Base-by-base conservation (phyloP, 768 basidiomycete genomes). In the Lactarius sp. region DNA sequence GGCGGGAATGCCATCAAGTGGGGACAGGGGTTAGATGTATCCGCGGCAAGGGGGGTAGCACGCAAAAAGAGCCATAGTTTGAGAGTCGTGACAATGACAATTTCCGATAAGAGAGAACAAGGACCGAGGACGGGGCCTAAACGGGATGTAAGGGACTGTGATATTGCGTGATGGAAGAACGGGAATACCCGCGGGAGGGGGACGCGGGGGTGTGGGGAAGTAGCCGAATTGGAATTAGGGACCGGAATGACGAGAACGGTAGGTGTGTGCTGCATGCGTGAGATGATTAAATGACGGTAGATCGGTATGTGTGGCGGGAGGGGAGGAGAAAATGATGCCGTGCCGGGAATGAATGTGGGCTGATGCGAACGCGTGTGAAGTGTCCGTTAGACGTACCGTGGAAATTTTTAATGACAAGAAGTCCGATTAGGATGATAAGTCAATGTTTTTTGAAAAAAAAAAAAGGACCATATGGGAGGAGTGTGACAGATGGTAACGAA, bases 131-230 rank as follows among this genome's bases (percentile, higher is more conserved):
- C 13, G 62, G 41, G 57, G 62, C 62, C 27, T 37, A 9, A 12
- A 20, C 20, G 33, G 49, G 42, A 54, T 33, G 20, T 12, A 52
- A n/a, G 49, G 49, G 49, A 22, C 14, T 6, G 31, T 18, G 34
- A 59, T 51, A 44, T 31, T 33, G 52, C 33, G 42, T 53, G 60
- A 53, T 49, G 22, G 56, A 52, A 52, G 61, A 12, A 47, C 53
- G 63, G 63, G 53, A 41, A 64, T 55, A 52, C 49, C 63, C 63
- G 63, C 50, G 53, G n/a, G 52, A 50, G 22, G 47, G n/a, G 47
- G 59, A 64, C 63, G 63, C 58, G 63, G 63, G 60, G 59, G 57
- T 58, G 63, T 64, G 63, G 63, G 63, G 63, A 64, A 64, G 63
- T 37, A 60, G 42, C 57, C 62, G 53, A 64, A 60, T 55, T 54